Conservation (phyloP, 2,329 filamentous ascomycete genomes). For the Arthrinium puccinioides region DNA sequence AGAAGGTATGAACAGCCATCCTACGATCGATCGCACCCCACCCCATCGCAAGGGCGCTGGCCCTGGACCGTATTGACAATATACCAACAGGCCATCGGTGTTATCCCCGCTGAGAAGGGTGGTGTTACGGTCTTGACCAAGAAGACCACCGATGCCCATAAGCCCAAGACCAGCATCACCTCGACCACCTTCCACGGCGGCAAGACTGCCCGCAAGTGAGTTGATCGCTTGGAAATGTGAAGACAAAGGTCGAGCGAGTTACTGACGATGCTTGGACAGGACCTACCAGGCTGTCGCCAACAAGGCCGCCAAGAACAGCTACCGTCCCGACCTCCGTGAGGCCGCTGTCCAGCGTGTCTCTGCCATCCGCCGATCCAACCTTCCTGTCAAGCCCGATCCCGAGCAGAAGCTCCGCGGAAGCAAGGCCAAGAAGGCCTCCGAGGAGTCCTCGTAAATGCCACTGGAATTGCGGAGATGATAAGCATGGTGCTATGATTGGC, state of each 20-base stretch:
- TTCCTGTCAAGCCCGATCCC: slow-evolving; percentile 66
- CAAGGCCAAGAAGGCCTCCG: slow-evolving; percentile 64
- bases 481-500: no score
- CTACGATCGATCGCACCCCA: background rate
- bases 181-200: slow-evolving; percentile 63
- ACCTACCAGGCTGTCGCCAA: slow-evolving; percentile 85
- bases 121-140: slow-evolving; percentile 78
- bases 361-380: slow-evolving; percentile 75
- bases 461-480: no score
- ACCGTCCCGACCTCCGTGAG: slow-evolving; percentile 72
- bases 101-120: slow-evolving; percentile 69
- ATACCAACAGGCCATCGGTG: slow-evolving; percentile 65
- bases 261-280: slow-evolving; percentile 37
- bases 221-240: slow-evolving; percentile 13
- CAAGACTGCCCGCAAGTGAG: slow-evolving; percentile 76
- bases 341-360: slow-evolving; percentile 80
- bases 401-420: slow-evolving; percentile 71
- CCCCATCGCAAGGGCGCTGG: slow-evolving; percentile 3
- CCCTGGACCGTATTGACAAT: slow-evolving; percentile 15
- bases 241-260: background rate
- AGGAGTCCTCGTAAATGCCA: slow-evolving; percentile 23
- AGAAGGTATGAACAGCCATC: slow-evolving; percentile 60
- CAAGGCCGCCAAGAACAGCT: slow-evolving; percentile 74
- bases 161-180: slow-evolving; percentile 62
- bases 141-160: slow-evolving; percentile 64